Conservation (phyloP, 2,329 filamentous ascomycete species). For the Immersiporthe knoxdaviesiana region DNA sequence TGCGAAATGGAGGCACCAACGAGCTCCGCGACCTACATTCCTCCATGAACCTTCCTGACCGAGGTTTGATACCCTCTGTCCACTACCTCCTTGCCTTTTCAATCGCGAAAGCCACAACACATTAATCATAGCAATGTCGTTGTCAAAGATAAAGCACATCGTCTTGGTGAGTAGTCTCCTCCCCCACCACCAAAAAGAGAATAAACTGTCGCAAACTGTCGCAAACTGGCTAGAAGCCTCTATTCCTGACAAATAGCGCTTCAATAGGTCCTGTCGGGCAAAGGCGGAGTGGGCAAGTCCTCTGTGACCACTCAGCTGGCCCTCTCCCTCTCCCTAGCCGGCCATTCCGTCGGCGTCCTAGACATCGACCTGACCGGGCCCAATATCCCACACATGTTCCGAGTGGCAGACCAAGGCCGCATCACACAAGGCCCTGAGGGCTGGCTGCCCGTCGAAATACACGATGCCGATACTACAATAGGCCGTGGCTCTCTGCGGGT, state of each 20-base stretch:
- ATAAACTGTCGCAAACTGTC: not conserved
- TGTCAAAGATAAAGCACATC: slow-evolving; percentile 74
- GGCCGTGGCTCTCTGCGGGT: slow-evolving; percentile 71
- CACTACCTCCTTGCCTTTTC: not conserved
- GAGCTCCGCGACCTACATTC: not conserved
- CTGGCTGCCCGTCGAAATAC: slow-evolving; percentile 88
- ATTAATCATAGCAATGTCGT: slow-evolving; percentile 55
- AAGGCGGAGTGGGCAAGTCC: slow-evolving; percentile 97
- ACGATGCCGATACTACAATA: slow-evolving; percentile 57
- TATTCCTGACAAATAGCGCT: slow-evolving; percentile 21
- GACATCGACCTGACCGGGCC: slow-evolving; percentile 96
- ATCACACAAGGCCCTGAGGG: slow-evolving; percentile 90
- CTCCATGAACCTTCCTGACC: not conserved
- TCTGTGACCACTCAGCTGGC: slow-evolving; percentile 97
- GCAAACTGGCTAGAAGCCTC: not conserved
- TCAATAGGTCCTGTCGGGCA: slow-evolving; percentile 79
- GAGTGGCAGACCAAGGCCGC: slow-evolving; percentile 77
- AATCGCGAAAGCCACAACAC: too few relatives aligned
- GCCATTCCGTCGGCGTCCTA: slow-evolving; percentile 89
- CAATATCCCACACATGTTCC: slow-evolving; percentile 93
- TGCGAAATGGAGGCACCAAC: slow-evolving; percentile 18
- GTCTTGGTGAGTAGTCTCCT: slow-evolving; percentile 56
- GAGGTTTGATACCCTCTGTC: not conserved
- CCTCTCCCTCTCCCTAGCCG: slow-evolving; percentile 81
- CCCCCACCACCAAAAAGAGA: not conserved